Base-by-base conservation (phyloP, 768 basidiomycete species). In the Ephemerocybe angulata region DNA sequence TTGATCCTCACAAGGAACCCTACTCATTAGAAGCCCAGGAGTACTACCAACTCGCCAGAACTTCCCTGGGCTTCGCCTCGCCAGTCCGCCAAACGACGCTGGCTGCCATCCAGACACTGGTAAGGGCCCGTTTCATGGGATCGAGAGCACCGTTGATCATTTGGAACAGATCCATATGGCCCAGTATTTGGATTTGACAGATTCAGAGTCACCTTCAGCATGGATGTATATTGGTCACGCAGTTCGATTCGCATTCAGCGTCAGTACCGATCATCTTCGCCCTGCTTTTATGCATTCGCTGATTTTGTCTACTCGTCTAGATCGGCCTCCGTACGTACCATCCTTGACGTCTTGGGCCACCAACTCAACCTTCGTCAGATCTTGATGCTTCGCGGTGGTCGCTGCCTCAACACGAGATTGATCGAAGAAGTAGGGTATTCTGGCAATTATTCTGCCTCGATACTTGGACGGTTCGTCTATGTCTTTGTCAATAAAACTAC, bases 371-470 rank as follows among this genome's bases (percentile, higher is more conserved):
- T 42, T 12, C 35, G 50, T 6, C 50, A 88, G 86, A 88, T 63
- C 69, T 87, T 31, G 78, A 85, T 53, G 77, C 82, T 48, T 69
- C 74, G 5, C 75, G 83, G 25, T 89, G 86, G 82, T 77, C 81
- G 27, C 71, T 89, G 4, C 71, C 76, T 17, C 71, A 76, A 25
- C 66, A 69, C 21, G 65, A 72, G 37, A 64, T 71, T 17, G 72
- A 82, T 55, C 71, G 75, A 52, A 80, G 87, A 17, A 77, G 73
- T 51, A 72, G 72, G 21, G 69, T 85, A 11, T 88, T 88, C 63
- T 90, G 87, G 85, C 80, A 85, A 46, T 65, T 88, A n/a, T 88
- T 85, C 61, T 60, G 72, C 24, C 63, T 80, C 27, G 88, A 89
- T 60, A 83, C 84, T 0, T 82, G 80, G 76, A 67, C 79, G 35